Percentiles rank a stretch among this genome's conserved stretches.
Conservation (phyloP, 208 protist genomes). For the Wallacemonas sp. region DNA sequence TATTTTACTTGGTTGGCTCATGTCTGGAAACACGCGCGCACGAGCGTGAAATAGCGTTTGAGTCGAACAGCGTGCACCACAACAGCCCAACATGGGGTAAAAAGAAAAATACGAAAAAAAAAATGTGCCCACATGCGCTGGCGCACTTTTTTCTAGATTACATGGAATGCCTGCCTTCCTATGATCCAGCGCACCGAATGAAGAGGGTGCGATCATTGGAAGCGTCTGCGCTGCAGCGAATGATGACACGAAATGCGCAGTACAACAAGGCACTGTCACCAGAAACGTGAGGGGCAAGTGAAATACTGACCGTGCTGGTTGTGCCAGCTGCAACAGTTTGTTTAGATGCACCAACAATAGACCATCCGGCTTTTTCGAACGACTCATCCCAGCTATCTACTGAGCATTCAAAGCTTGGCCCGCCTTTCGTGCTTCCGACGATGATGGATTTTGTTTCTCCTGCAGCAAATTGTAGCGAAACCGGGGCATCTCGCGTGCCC, state of each 20-base stretch:
- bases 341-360: conserved; percentile 23
- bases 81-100: no score
- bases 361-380: conserved; percentile 43
- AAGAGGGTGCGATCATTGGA: conserved; percentile 19
- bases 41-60: no score
- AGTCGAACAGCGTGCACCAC: no score
- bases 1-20: no score
- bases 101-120: no score
- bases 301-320: conserved; percentile 19
- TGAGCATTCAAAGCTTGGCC: conserved; percentile 37
- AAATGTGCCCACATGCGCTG: no score
- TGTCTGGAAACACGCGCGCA: no score
- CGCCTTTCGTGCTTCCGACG: conserved; percentile 46
- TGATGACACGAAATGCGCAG: conserved; percentile 17
- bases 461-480: conserved; percentile 35
- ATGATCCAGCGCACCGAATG: conserved; percentile 45
- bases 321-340: conserved; percentile 24
- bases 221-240: conserved; percentile 17
- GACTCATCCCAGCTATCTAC: conserved; percentile 48
- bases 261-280: conserved; percentile 14
- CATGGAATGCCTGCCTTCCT: no score
- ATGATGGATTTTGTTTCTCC: conserved; percentile 46
- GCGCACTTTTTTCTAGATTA: no score
- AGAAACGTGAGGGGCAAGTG: not conserved
- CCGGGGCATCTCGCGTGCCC: conserved; percentile 24